Base-by-base conservation (phyloP, 164 flowering plant species). In the Nelumbo lutea region DNA sequence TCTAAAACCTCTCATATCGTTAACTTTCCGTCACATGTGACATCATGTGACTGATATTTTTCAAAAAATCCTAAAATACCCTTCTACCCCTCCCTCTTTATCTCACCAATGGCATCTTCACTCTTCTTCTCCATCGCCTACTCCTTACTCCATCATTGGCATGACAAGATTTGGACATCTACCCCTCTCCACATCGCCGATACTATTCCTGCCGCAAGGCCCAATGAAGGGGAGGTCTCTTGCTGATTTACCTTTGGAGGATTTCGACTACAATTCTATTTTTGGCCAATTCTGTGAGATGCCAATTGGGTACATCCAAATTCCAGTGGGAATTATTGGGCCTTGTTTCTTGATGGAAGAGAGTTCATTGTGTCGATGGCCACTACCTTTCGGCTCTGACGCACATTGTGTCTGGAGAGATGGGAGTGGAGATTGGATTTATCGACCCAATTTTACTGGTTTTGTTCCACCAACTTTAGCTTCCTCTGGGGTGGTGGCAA, bases 261-360 rank as follows among this genome's bases (percentile, higher is more conserved):
- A 93, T 39, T 91, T 93, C 42, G 95, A 94, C 70, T 94, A 94
- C 75, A 86, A 83, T 50, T 86, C 96, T 14, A 90, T 94, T 45
- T 68, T 94, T 60, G 96, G 96, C 68, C 97, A 91, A 78, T 94
- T 97, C 73, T 94, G 98, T 64, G 97, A 93, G 79, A 88, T 90
- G 96, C 97, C 97, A 6, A 84, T 93, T 13, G 98, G 98, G 2
- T 89, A 82, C 67, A 88, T 93, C 9, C 98, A 93, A 85, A 89
- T 93, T 59, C 98, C 98, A n/a, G 96, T 93, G 50, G 98, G 98
- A 44, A 78, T 93, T 6, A 93, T 87, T 0, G 98, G 97, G 40
- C 97, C 98, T 71, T 91, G 83, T 73, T 91, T 79, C 77, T 88
- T 1, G 88, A 87, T 65, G 93, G 90, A 4, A 68, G 70, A 5